Percentiles rank a stretch among this genome's conserved stretches.
Evolutionary conservation across 169 alveolate species (phyloP).

Genomic region (Plasmodium falciparum): DNA sequence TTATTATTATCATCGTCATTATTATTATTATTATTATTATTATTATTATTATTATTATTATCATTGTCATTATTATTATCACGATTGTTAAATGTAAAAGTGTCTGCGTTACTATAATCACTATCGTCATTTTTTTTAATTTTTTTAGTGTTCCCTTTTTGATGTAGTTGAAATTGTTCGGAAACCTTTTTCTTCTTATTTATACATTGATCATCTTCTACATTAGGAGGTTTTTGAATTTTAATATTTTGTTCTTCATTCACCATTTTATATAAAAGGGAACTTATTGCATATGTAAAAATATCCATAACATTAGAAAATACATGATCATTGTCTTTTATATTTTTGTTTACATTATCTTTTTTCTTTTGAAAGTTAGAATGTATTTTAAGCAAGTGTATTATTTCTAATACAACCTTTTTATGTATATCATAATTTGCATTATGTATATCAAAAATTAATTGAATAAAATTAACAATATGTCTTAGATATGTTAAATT

Average conservation of each 20-base stretch:
- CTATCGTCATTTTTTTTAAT: conserved; percentile 1
- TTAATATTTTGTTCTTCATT: conserved; percentile 60
- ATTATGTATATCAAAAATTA: conserved; percentile 60
- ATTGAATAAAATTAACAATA: conserved; percentile 48
- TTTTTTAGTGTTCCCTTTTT: neutral
- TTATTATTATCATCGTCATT: neutral
- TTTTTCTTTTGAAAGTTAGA: conserved; percentile 59
- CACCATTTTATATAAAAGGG: conserved; percentile 37
- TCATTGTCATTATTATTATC: conserved; percentile 3
- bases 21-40: neutral
- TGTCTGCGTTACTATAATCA: neutral
- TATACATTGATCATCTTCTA: conserved; percentile 29
- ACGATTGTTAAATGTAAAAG: neutral
- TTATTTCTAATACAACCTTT: conserved; percentile 59
- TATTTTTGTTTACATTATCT: conserved; percentile 13
- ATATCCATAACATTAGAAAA: conserved; percentile 31
- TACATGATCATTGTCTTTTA: neutral
- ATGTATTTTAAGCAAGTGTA: conserved; percentile 47
- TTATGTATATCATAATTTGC: conserved; percentile 57
- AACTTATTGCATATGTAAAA: conserved; percentile 62
- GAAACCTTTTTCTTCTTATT: conserved; percentile 14
- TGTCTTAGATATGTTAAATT: conserved; percentile 52
- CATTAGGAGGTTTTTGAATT: conserved; percentile 19
- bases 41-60: neutral
- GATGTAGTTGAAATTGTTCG: neutral